Evolutionary conservation across 805 yeast genomes (phyloP).

Genomic region (Wickerhamiella allomyrinae): DNA sequence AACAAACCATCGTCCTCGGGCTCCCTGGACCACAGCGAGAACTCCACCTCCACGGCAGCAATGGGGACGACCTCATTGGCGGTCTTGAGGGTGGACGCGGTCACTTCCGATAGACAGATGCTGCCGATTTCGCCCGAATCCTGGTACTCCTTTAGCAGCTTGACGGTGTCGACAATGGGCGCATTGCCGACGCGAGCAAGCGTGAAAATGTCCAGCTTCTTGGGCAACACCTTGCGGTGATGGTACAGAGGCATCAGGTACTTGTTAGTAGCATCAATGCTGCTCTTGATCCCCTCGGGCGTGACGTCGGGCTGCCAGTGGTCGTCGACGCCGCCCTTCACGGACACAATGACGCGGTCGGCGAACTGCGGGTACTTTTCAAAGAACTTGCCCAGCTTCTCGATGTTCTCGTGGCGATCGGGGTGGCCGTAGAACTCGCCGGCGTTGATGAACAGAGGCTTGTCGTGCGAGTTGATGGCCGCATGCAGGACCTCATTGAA

Average conservation of each 20-base stretch:
- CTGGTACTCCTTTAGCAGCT: slow-evolving; percentile 24
- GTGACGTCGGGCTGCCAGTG: slow-evolving; percentile 36
- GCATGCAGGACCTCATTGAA: slow-evolving; percentile 41
- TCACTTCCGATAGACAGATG: slow-evolving; percentile 61
- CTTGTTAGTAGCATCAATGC: slow-evolving; percentile 32
- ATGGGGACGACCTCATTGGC: slow-evolving; percentile 45
- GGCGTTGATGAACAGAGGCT: slow-evolving; percentile 46
- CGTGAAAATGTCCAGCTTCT: slow-evolving; percentile 42
- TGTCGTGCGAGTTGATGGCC: slow-evolving; percentile 30
- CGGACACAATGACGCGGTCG: slow-evolving; percentile 41
- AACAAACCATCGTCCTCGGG: slow-evolving; percentile 49
- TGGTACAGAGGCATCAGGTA: slow-evolving; percentile 14
- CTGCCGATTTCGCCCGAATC: slow-evolving; percentile 55
- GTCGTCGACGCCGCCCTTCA: slow-evolving; percentile 48
- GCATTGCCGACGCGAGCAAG: slow-evolving; percentile 50
- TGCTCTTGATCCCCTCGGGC: slow-evolving; percentile 31
- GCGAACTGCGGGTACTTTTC: slow-evolving; percentile 41
- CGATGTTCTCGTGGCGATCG: slow-evolving; percentile 36
- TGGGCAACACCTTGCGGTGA: slow-evolving; percentile 13
- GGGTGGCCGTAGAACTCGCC: slow-evolving; percentile 67
- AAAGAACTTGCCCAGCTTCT: slow-evolving; percentile 43
- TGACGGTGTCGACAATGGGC: slow-evolving; percentile 43
- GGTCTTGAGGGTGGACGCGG: slow-evolving; percentile 42
- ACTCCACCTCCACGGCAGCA: slow-evolving; percentile 63
- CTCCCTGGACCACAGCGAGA: slow-evolving; percentile 56